phyloP scores from a whole-genome alignment of 2,329 filamentous ascomycete genomes.

The Thyridium curvatum region DNA sequence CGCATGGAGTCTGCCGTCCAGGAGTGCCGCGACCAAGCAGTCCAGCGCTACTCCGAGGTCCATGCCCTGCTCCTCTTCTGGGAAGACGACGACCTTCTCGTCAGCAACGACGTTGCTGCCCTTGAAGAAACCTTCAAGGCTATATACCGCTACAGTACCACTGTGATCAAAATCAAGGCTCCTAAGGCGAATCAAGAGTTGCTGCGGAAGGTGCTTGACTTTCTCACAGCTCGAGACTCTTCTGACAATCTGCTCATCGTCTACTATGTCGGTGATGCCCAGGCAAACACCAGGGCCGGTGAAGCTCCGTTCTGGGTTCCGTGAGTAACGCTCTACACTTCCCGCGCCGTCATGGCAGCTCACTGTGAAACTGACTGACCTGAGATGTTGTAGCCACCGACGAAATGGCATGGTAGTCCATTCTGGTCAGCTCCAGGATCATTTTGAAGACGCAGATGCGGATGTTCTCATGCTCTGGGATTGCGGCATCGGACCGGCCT shows the following conservation, averaged over 20 bases:
- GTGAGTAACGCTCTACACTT: conserved; percentile 3
- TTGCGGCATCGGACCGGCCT: conserved; percentile 5
- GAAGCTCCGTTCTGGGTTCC: conserved; percentile 8
- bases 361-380: no score
- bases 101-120: conserved; percentile 1
- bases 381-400: conserved; percentile 2
- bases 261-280: conserved; percentile 10
- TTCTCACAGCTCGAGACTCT: conserved; percentile 4
- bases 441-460: conserved; percentile 6
- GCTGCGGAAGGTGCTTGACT: conserved; percentile 2
- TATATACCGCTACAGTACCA: conserved; percentile 6
- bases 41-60: conserved; percentile 8
- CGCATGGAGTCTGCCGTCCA: conserved; percentile 7
- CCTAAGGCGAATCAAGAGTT: conserved; percentile 1
- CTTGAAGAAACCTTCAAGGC: conserved; percentile 7
- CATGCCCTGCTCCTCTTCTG: conserved; percentile 10
- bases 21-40: conserved; percentile 7
- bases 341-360: no score
- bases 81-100: conserved; percentile 6
- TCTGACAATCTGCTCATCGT: conserved; percentile 9
- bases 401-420: conserved; percentile 1
- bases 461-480: conserved; percentile 12
- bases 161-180: conserved; percentile 3
- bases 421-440: conserved; percentile 6
- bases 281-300: neutral